phyloP scores from a whole-genome alignment of 2,329 filamentous ascomycete species.

The Colletotrichum sp. region DNA sequence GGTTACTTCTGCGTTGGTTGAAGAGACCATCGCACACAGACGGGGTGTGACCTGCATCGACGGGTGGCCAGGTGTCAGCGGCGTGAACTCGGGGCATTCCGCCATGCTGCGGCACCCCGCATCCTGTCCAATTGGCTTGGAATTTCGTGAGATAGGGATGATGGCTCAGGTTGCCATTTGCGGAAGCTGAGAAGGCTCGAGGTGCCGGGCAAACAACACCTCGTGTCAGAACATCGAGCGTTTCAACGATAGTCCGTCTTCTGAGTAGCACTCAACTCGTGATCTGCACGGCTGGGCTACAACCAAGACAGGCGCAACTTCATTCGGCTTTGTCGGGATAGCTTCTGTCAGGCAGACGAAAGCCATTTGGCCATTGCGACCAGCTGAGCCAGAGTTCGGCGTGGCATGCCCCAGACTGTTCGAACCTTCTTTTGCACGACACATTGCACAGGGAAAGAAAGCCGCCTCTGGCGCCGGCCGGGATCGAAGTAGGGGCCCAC shows the following conservation, averaged over 20 bases:
- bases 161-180: background rate
- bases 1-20: background rate
- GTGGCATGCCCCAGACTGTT: background rate
- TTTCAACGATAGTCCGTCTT: background rate
- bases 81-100: background rate
- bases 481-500: background rate
- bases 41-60: background rate
- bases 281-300: background rate
- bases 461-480: constrained; percentile 6
- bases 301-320: background rate
- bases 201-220: background rate
- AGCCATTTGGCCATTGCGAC: background rate
- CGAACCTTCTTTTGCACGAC: background rate
- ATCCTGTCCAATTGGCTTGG: background rate
- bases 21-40: background rate
- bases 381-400: background rate
- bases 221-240: background rate
- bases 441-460: background rate
- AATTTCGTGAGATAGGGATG: background rate
- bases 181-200: background rate
- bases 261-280: background rate
- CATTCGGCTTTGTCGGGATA: background rate
- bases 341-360: background rate
- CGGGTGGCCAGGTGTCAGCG: background rate
- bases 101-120: background rate